These are phyloP conservation scores for Phytophthora niederhauseri DNA, from an alignment of 352 stramenopile genomes.

Conservation along the genomic window DNA sequence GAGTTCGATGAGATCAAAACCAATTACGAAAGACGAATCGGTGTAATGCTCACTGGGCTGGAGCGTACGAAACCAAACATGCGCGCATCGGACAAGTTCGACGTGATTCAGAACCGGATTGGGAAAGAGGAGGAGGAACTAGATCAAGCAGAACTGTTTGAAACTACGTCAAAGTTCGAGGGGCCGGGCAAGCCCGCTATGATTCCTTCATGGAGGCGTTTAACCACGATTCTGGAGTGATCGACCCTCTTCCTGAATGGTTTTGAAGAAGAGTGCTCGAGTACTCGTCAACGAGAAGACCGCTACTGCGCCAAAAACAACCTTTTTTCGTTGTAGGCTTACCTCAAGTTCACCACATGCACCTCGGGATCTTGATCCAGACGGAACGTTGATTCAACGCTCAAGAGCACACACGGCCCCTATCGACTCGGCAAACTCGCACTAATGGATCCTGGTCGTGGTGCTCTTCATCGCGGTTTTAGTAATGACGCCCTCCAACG, in stretches of 20 bases:
- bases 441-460: too few relatives aligned
- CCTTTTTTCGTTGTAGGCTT: too few relatives aligned
- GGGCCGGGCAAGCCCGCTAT: constrained; percentile 68
- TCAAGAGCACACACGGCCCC: too few relatives aligned
- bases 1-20: constrained; percentile 88
- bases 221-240: constrained; percentile 91
- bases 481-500: too few relatives aligned
- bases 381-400: too few relatives aligned
- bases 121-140: constrained; percentile 81
- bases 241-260: constrained; percentile 56
- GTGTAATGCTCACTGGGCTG: constrained; percentile 76
- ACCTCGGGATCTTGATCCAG: too few relatives aligned
- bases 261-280: too few relatives aligned
- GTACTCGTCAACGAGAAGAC: too few relatives aligned
- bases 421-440: too few relatives aligned
- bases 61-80: constrained; percentile 98
- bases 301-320: too few relatives aligned
- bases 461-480: too few relatives aligned
- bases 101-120: constrained; percentile 84
- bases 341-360: too few relatives aligned
- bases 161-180: constrained; percentile 73
- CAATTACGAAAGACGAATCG: constrained; percentile 72
- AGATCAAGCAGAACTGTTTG: constrained; percentile 60
- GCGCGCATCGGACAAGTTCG: constrained; percentile 91
- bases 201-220: constrained; percentile 95